Percentiles rank a stretch among this genome's conserved stretches.
Conservation (phyloP, 805 yeast genomes). For the Lipomyces sp. region DNA sequence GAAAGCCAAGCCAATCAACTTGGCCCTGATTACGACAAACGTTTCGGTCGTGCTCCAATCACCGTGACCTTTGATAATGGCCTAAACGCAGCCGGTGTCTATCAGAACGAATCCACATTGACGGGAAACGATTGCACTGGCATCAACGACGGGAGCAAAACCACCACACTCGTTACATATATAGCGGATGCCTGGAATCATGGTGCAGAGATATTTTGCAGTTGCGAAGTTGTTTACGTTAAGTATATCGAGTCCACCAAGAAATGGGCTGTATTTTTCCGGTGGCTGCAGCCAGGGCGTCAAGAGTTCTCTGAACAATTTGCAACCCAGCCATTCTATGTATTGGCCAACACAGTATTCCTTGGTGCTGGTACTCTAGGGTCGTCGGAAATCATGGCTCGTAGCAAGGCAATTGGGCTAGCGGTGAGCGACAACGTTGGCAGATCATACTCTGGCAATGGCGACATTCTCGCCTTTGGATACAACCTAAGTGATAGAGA, state of each 20-base stretch:
- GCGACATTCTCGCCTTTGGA: neutral
- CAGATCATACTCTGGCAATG: neutral
- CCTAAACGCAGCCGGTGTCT: neutral
- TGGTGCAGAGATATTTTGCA: neutral
- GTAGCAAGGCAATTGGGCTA: neutral
- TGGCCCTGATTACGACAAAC: neutral
- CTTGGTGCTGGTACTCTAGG: neutral
- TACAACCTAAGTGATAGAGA: neutral
- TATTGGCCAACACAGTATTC: neutral
- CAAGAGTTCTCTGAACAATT: neutral
- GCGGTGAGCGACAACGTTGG: neutral
- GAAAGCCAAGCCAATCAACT: neutral
- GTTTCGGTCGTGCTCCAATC: neutral
- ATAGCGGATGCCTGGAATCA: neutral
- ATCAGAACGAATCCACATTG: neutral
- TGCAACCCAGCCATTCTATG: neutral
- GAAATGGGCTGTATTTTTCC: neutral
- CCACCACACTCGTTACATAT: neutral
- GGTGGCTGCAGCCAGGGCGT: neutral
- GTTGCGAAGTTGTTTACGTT: neutral
- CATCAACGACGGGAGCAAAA: neutral
- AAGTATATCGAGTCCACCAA: neutral
- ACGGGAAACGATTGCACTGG: neutral
- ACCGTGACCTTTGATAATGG: neutral
- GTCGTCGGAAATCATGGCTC: neutral